Base-by-base conservation (phyloP, 2,329 filamentous ascomycete genomes). In the Fusarium zealandicum region DNA sequence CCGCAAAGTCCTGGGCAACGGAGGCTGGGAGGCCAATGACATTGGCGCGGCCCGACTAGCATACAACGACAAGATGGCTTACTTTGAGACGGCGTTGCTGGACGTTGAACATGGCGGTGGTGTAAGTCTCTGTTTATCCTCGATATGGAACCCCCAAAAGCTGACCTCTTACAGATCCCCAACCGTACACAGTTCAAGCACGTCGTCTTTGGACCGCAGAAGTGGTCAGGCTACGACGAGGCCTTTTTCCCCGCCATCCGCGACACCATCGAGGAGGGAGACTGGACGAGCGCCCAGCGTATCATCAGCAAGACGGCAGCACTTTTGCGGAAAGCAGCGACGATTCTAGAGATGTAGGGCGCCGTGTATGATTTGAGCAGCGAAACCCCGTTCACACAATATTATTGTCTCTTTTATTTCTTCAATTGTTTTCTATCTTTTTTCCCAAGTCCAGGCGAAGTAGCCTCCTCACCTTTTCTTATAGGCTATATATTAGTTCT, bases 171-270 rank as follows among this genome's bases (percentile, higher is more conserved):
- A 8, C 22, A 92, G 89, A 83, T 96, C 5, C 90, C 90, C 32
- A 91, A 91, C 65, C 87, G 93, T 61, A 90, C 90, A 5, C 95
- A 98, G 75, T 99, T 92, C 81, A 96, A 96, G 73, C 95, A 97
- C 74, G 83, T 96, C 69, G 77, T 99, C 51, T 96, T 93, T 70
- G 93, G 90, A 2, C 95, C 95, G 1, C 85, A 91, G 68, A 78
- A 85, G 3, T 93, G 91, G 88, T 87, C 87, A 7, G 65, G 64
- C 41, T 65, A 72, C 41, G 69, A 72, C 43, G 68, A 67, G 40
- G 67, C 70, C 35, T 68, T 70, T 55, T 76, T 76, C 75, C 93
- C 93, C 0, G 88, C 88, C n/a, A 89, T 97, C 50, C 82, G 91
- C 51, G 93, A 97, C 68, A 87, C 89, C 8, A 79, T 97, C 33